Evolutionary conservation across 495 filamentous ascomycete species (phyloP).

Genomic region (Penicillium alfredii): DNA sequence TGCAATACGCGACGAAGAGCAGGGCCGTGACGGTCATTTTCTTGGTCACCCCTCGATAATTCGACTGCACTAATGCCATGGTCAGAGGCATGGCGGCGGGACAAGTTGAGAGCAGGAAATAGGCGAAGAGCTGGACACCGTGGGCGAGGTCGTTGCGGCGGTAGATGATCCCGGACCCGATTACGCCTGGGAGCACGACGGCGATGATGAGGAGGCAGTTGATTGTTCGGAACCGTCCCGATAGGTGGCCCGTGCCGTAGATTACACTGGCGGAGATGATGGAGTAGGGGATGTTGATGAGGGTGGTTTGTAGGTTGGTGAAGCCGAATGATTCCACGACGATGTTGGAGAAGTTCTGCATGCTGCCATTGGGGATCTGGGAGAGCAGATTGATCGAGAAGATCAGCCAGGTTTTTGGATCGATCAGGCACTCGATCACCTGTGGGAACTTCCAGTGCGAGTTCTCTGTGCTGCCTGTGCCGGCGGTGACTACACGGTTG

Average conservation of each 20-base stretch:
- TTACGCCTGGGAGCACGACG: conserved; percentile 30
- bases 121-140: conserved; percentile 50
- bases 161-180: conserved; percentile 57
- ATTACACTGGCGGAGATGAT: conserved; percentile 35
- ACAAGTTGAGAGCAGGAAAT: conserved; percentile 50
- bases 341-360: conserved; percentile 41
- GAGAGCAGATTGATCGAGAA: conserved; percentile 51
- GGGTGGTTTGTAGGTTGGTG: conserved; percentile 34
- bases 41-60: conserved; percentile 63
- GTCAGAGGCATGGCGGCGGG: conserved; percentile 53
- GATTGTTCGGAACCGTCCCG: conserved; percentile 23
- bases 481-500: conserved; percentile 39
- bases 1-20: conserved; percentile 38
- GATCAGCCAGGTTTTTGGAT: conserved; percentile 56
- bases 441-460: conserved; percentile 53
- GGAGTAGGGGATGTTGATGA: conserved; percentile 39
- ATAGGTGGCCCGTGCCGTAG: conserved; percentile 33
- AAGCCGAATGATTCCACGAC: conserved; percentile 42
- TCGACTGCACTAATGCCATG: conserved; percentile 50
- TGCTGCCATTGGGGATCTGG: conserved; percentile 40
- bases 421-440: conserved; percentile 44
- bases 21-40: conserved; percentile 48
- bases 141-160: conserved; percentile 43
- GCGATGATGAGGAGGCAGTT: conserved; percentile 31
- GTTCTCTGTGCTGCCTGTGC: conserved; percentile 45